Evolutionary conservation across 495 filamentous ascomycete genomes (phyloP).

Genomic region (Aspergillus indologenus): DNA sequence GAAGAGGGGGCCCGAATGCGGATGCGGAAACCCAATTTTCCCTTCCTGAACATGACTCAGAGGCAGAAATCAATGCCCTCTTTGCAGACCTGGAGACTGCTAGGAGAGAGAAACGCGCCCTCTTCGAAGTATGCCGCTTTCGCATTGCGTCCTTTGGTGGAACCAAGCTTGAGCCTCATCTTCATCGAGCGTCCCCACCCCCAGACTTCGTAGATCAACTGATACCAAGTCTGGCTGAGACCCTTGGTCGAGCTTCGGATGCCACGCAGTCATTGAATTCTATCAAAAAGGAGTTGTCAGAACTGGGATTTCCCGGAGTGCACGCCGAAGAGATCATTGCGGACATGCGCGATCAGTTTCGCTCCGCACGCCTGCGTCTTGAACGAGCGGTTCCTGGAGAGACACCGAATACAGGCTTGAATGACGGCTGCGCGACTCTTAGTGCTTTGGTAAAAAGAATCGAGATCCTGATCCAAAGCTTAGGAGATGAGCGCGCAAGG

Average conservation of each 20-base stretch:
- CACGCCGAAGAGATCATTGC: slow-evolving; percentile 48
- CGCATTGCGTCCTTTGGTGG: slow-evolving; percentile 32
- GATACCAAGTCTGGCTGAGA: slow-evolving; percentile 29
- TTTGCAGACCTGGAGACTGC: slow-evolving; percentile 36
- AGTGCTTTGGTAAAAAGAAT: slow-evolving; percentile 36
- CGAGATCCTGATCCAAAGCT: slow-evolving; percentile 33
- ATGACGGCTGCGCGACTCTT: slow-evolving; percentile 39
- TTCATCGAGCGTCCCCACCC: slow-evolving; percentile 37
- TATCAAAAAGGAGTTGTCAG: slow-evolving; percentile 40
- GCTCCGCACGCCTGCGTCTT: slow-evolving; percentile 63
- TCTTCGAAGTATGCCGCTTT: slow-evolving; percentile 42
- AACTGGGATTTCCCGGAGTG: slow-evolving; percentile 54
- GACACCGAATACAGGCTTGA: slow-evolving; percentile 40
- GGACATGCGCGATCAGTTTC: slow-evolving; percentile 52
- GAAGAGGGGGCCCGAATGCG: slow-evolving; percentile 7
- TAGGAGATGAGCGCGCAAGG: slow-evolving; percentile 31
- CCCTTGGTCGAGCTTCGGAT: slow-evolving; percentile 38
- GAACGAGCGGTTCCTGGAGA: slow-evolving; percentile 68
- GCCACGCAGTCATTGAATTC: slow-evolving; percentile 35
- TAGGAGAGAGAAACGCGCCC: slow-evolving; percentile 34
- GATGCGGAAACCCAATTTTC: slow-evolving; percentile 22
- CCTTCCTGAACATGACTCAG: slow-evolving; percentile 11
- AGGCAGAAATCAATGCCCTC: slow-evolving; percentile 26
- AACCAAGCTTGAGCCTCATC: slow-evolving; percentile 30
- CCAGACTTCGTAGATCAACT: slow-evolving; percentile 38